These are phyloP conservation scores for Xanthoconium purpureum DNA, from an alignment of 768 basidiomycete species.

Conservation along the genomic window DNA sequence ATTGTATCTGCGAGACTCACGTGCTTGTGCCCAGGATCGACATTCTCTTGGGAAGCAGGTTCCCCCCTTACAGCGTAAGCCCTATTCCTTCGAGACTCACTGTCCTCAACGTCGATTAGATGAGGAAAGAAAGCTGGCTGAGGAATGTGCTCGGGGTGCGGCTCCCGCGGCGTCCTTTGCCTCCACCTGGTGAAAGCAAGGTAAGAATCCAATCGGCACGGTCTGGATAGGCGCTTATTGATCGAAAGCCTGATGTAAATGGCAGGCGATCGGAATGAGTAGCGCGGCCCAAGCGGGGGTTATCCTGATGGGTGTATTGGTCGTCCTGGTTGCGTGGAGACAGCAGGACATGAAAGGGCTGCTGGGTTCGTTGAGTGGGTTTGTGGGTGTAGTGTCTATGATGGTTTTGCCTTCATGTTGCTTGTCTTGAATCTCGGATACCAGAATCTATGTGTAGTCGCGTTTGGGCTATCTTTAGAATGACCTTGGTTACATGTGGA, in stretches of 20 bases:
- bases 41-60: constrained; percentile 25
- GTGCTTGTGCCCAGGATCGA: constrained; percentile 19
- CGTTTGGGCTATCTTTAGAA: too few species aligned
- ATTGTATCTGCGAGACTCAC: neutral
- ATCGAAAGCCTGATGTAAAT: neutral
- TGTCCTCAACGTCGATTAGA: constrained; percentile 2
- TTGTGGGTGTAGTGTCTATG: too few species aligned
- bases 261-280: too few species aligned
- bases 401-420: too few species aligned
- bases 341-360: too few species aligned
- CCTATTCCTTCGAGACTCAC: neutral
- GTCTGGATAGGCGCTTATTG: constrained; percentile 5
- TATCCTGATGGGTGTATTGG: too few species aligned
- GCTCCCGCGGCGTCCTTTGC: constrained; percentile 22
- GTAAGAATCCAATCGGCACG: neutral
- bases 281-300: too few species aligned
- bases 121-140: constrained; percentile 24
- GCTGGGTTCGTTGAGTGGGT: too few species aligned
- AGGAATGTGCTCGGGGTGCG: constrained; percentile 6
- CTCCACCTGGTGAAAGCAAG: constrained; percentile 5
- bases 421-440: too few species aligned
- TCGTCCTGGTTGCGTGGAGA: too few species aligned
- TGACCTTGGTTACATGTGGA: too few species aligned
- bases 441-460: too few species aligned
- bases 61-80: constrained; percentile 29